Percentiles rank a stretch among this genome's conserved stretches.
phyloP scores from a whole-genome alignment of 2,329 filamentous ascomycete genomes.

The Byssoonygena ceratinophila region DNA sequence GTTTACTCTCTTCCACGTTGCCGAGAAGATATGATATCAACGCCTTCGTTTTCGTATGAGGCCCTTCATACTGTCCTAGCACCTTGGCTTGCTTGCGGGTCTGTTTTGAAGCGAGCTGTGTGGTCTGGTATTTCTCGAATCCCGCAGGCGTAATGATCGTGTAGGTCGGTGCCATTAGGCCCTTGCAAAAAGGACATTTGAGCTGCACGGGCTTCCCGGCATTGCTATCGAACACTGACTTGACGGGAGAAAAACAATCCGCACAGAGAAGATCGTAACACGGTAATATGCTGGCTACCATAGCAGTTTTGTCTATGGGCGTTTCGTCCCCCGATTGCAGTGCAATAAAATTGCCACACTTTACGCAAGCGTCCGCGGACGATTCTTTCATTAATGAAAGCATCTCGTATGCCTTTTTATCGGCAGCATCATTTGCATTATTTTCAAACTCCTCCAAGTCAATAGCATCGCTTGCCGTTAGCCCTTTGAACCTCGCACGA shows the following conservation, averaged over 20 bases:
- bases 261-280: constrained; percentile 81
- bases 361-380: constrained; percentile 60
- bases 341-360: constrained; percentile 57
- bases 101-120: constrained; percentile 47
- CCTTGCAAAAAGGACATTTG: constrained; percentile 58
- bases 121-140: constrained; percentile 41
- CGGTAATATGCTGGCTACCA: constrained; percentile 62
- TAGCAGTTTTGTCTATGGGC: constrained; percentile 45
- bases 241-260: constrained; percentile 55
- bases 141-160: constrained; percentile 56
- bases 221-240: constrained; percentile 41
- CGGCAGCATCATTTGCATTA: constrained; percentile 46
- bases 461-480: constrained; percentile 76
- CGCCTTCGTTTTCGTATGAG: constrained; percentile 83
- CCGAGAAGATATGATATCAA: constrained; percentile 63
- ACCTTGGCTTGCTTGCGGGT: constrained; percentile 45
- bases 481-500: constrained; percentile 64
- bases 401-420: constrained; percentile 72
- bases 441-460: constrained; percentile 73
- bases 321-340: constrained; percentile 30
- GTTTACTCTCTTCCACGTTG: constrained; percentile 44
- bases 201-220: constrained; percentile 36
- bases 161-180: constrained; percentile 52
- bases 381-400: constrained; percentile 75
- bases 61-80: constrained; percentile 62